Base-by-base conservation (phyloP, 1,284 basidiomycete species). In the Boletus sp. region DNA sequence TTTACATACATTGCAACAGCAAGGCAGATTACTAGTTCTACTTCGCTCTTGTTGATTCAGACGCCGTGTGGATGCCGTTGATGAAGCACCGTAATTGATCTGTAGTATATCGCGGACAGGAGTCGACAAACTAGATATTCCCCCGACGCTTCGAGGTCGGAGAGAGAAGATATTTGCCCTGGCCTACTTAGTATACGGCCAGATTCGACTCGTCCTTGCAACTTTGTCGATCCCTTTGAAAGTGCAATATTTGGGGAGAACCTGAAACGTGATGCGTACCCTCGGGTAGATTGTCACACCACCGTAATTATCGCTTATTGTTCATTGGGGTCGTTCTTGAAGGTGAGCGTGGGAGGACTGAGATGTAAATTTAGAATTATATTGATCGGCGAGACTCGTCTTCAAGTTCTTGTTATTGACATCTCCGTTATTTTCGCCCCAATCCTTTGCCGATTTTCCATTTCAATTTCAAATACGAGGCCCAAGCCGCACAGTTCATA, bases 371-470 rank as follows among this genome's bases (percentile, higher is more conserved):
- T 37, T 40, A 20, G n/a, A 45, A 22, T 36, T 45, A 17, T 16
- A 23, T 6, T n/a, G 26, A 37, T 54, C 32, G 41, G 19, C 42
- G 27, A 13, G 29, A 35, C 20, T 14, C 30, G 37, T 32, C 27
- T 33, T 36, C 35, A 27, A 39, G 26, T 34, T 40, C 37, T 29
- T 37, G 42, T 19, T 38, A 16, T 27, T 27, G 29, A 34, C 33
- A 35, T 35, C 13, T 44, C 60, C 61, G 62, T 41, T 44, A 26
- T 53, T 64, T 58, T 66, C 60, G 65, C 49, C 26, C 22, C 32
- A 44, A n/a, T 37, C 19, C 20, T 36, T 51, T 52, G 38, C 37
- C 32, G 41, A 27, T 32, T 34, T 42, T 14, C 41, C 34, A 41
- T 50, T 47, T 46, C 32, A 9, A 7, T 19, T 19, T 12, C 33